Evolutionary conservation across 495 filamentous ascomycete genomes (phyloP), one percentile per base, ranked within the genome.

Genomic region (Penicillium fimorum): DNA sequence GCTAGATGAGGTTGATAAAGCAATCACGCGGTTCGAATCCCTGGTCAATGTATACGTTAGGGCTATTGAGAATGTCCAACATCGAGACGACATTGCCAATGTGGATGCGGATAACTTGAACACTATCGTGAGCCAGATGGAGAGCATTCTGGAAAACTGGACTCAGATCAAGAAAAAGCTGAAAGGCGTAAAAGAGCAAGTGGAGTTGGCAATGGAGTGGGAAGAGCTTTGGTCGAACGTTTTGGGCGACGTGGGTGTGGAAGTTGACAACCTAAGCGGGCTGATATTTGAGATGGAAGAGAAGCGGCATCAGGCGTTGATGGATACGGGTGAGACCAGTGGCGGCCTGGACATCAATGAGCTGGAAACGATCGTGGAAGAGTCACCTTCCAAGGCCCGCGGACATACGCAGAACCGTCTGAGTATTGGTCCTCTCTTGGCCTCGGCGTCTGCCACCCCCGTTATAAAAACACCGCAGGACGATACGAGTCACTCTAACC

Each of bases 181-280:
- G 38, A 86, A 84, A 59, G 84, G 74, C 32, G 85, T 96, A 47
- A 96, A 96, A 65, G 82, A 83, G 38, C 92, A 96, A 59, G 93
- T 97, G 6, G 94, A 97, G 70, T 80, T 96, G 47, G 94, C 94
- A 8, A 92, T 97, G 91, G 94, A 98, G 62, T 98, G 93, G 93
- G 92, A 96, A 68, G 94, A 97, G 74, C 78, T 98, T 20, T 97
- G 93, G 92, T 89, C 88, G 60, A 90, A 80, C 65, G 91, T 97
- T 18, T 76, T 98, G 17, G 92, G 93, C 35, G 93, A 97, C 71
- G 96, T 98, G 43, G 88, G 90, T 37, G 82, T 87, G 51, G 94
- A 98, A 71, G 83, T 96, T 69, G 90, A 96, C 56, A 87, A 87
- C 9, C 82, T 97, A 12, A 83, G 84, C 67, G 80, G 85, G 32